These are phyloP conservation scores for Rosa rugosa DNA, from an alignment of 306 rosid genomes.

Conservation along the genomic window DNA sequence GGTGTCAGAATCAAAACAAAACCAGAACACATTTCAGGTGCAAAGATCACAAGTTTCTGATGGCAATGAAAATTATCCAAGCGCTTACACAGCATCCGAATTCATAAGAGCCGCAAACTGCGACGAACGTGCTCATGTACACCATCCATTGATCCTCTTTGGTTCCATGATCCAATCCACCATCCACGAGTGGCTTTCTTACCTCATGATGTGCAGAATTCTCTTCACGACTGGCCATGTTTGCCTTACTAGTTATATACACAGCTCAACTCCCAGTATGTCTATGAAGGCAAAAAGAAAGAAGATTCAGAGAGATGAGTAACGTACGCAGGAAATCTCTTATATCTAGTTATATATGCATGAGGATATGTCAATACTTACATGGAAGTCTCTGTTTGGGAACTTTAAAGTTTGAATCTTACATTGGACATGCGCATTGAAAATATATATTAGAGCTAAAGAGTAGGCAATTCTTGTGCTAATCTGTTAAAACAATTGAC, in stretches of 20 bases:
- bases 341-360: not conserved
- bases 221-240: slow-evolving; percentile 59
- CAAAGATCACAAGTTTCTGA: not conserved
- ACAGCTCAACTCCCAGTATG: not conserved
- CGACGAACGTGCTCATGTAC: slow-evolving; percentile 68
- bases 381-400: not conserved
- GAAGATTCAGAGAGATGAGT: not conserved
- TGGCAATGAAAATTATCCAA: not conserved
- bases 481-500: not conserved
- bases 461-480: not conserved
- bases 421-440: not conserved
- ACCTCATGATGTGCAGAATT: slow-evolving; percentile 24
- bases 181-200: slow-evolving; percentile 45
- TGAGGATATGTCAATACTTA: not conserved
- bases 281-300: slow-evolving; percentile 10
- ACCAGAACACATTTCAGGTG: not conserved
- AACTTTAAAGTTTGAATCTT: not conserved
- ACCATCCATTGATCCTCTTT: slow-evolving; percentile 80
- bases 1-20: slow-evolving; percentile 21
- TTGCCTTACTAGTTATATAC: slow-evolving; percentile 7
- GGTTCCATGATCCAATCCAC: slow-evolving; percentile 28
- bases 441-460: not conserved
- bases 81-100: slow-evolving; percentile 77
- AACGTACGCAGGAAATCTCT: slow-evolving; percentile 6
- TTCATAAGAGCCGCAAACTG: slow-evolving; percentile 85